These are phyloP conservation scores for Anaeromyces robustus DNA, from an alignment of 192 early-diverging fungal species.

Conservation along the genomic window DNA sequence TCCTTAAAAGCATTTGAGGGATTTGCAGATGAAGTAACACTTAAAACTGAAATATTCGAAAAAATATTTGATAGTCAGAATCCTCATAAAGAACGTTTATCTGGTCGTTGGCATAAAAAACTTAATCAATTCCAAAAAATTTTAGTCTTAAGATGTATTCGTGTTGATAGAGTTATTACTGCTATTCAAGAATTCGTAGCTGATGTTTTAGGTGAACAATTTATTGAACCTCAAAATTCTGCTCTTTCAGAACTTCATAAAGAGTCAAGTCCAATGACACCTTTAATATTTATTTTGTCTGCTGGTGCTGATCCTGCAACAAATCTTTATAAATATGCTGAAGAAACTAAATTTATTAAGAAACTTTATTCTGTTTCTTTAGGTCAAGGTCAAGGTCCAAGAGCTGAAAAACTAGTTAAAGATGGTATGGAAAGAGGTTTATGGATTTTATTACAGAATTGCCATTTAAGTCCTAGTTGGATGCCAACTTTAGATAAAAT, in stretches of 20 bases:
- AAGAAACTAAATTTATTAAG: slow-evolving; percentile 38
- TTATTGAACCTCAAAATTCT: slow-evolving; percentile 41
- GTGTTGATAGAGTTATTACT: slow-evolving; percentile 30
- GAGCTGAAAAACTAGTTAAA: slow-evolving; percentile 34
- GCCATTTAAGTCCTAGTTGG: slow-evolving; percentile 39
- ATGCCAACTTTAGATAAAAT: slow-evolving; percentile 39
- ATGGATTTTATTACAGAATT: slow-evolving; percentile 42
- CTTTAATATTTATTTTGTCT: slow-evolving; percentile 39
- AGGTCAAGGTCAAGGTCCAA: slow-evolving; percentile 41
- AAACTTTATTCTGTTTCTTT: slow-evolving; percentile 32
- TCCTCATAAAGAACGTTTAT: slow-evolving; percentile 21
- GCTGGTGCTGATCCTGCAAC: slow-evolving; percentile 39
- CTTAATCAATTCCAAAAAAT: slow-evolving; percentile 25
- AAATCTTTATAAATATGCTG: slow-evolving; percentile 39
- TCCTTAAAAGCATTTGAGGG: slow-evolving; percentile 20
- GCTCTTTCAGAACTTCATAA: slow-evolving; percentile 37
- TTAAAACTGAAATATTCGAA: slow-evolving; percentile 10
- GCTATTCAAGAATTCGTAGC: slow-evolving; percentile 40
- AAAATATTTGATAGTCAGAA: slow-evolving; percentile 30
- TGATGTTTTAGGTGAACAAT: slow-evolving; percentile 25
- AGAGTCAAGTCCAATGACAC: slow-evolving; percentile 31
- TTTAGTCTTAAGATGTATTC: slow-evolving; percentile 28
- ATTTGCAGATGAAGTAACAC: slow-evolving; percentile 27
- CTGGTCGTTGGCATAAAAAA: slow-evolving; percentile 14
- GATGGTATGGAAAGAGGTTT: slow-evolving; percentile 40